phyloP scores from a whole-genome alignment of 225 moss, liverwort and hornwort genomes.

The Pleurozium schreberi region DNA sequence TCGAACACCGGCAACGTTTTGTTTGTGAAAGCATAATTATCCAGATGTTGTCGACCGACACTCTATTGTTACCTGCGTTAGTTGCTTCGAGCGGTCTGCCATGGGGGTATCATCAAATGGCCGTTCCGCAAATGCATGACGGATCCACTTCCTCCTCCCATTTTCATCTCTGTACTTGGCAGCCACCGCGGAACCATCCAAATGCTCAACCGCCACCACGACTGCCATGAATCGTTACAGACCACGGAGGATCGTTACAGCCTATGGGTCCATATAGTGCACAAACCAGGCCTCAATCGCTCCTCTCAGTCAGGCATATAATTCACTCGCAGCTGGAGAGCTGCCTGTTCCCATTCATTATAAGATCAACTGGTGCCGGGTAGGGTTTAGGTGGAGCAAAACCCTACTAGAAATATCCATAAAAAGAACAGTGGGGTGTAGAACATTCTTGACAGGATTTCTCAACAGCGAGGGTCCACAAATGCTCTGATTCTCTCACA shows the following conservation, averaged over 20 bases:
- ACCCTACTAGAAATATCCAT: neutral
- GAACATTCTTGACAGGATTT: neutral
- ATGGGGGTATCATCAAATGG: conserved; percentile 22
- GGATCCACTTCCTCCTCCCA: conserved; percentile 46
- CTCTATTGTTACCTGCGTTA: conserved; percentile 27
- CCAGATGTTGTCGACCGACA: neutral
- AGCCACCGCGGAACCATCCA: conserved; percentile 70
- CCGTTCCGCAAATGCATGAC: conserved; percentile 31
- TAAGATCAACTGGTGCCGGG: neutral
- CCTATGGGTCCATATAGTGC: neutral
- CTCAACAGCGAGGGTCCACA: neutral
- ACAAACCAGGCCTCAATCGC: neutral
- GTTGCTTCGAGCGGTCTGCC: conserved; percentile 49
- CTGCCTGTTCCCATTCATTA: neutral
- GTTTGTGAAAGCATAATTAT: neutral
- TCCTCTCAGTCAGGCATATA: neutral
- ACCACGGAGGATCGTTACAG: neutral
- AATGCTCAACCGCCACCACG: conserved; percentile 57
- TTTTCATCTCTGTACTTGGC: conserved; percentile 48
- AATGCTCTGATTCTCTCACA: neutral
- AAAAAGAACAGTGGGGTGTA: neutral
- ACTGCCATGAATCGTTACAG: conserved; percentile 2
- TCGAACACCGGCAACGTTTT: neutral
- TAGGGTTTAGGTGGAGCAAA: neutral
- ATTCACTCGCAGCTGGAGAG: neutral